A percentile compares a stretch with the other conserved stretches of the same genome.
Evolutionary conservation across 768 basidiomycete species (phyloP).

Genomic region (Pisolithus microcarpus): DNA sequence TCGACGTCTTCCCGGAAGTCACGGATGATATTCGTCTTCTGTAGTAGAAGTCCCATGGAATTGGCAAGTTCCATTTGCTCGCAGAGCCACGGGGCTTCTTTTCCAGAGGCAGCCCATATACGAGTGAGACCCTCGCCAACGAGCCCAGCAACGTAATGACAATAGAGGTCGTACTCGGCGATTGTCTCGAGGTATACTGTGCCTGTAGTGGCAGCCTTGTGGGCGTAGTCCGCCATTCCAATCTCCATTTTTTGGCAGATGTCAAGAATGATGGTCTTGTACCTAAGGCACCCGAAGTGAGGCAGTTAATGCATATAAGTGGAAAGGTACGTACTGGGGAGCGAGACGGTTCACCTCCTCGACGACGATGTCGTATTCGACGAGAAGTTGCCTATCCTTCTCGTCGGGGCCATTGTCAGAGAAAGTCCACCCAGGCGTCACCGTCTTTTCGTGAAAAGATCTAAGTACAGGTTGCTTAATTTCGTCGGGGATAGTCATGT

Average conservation of each 20-base stretch:
- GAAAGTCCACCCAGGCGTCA: constrained; percentile 84
- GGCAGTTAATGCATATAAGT: background rate
- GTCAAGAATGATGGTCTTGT: constrained; percentile 73
- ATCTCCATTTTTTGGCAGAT: constrained; percentile 81
- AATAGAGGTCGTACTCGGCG: constrained; percentile 92
- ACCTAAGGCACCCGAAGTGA: constrained; percentile 34
- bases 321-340: constrained; percentile 40
- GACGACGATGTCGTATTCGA: constrained; percentile 76
- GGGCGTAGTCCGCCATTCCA: constrained; percentile 95
- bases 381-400: constrained; percentile 78
- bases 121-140: constrained; percentile 94
- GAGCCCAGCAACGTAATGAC: constrained; percentile 96
- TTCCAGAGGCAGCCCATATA: constrained; percentile 78
- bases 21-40: constrained; percentile 98
- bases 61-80: constrained; percentile 84
- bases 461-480: constrained; percentile 83
- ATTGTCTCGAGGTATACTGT: constrained; percentile 66
- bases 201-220: constrained; percentile 67
- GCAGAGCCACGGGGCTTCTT: constrained; percentile 68
- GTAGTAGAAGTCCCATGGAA: constrained; percentile 90
- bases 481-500: constrained; percentile 88
- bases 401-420: constrained; percentile 76
- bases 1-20: constrained; percentile 91
- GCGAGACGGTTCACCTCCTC: constrained; percentile 70
- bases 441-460: constrained; percentile 70